A percentile compares a stretch with the other conserved stretches of the same genome.
Conservation (phyloP, 1,284 basidiomycete genomes). For the Leucoagaricus sp. region DNA sequence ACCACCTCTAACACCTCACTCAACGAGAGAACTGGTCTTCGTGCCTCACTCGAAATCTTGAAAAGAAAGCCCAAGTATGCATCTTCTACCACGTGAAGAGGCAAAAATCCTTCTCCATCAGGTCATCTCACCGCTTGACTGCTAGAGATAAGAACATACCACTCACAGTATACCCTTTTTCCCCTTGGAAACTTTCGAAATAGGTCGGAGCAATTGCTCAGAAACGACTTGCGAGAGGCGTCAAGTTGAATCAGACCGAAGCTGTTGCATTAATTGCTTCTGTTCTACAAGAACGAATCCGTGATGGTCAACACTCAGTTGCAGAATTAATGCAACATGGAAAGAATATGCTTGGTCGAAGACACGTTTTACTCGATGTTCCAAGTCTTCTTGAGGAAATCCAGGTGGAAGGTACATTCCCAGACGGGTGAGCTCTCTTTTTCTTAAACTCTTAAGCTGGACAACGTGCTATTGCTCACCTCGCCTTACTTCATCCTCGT, state of each 20-base stretch:
- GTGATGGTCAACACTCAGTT: conserved; percentile 92
- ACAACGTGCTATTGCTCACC: neutral
- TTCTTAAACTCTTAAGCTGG: neutral
- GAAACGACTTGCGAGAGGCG: conserved; percentile 89
- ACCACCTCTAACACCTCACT: neutral
- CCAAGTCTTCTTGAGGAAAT: conserved; percentile 74
- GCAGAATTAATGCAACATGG: conserved; percentile 92
- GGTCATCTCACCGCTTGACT: conserved; percentile 28
- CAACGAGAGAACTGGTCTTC: neutral
- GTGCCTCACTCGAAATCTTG: neutral
- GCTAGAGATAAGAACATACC: conserved; percentile 1
- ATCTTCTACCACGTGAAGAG: conserved; percentile 50
- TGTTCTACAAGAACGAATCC: conserved; percentile 91
- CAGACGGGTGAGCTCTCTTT: conserved; percentile 62
- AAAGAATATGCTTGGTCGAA: conserved; percentile 84
- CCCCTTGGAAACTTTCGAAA: conserved; percentile 6
- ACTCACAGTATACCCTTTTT: conserved; percentile 1
- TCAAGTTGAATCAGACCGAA: conserved; percentile 87
- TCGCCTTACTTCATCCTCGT: neutral
- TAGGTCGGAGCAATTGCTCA: conserved; percentile 89
- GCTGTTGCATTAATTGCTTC: conserved; percentile 88
- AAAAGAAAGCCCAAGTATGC: conserved; percentile 42
- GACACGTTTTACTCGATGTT: conserved; percentile 88
- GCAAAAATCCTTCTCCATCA: conserved; percentile 56
- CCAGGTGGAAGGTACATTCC: conserved; percentile 92